Evolutionary conservation across 257 asterid genomes (phyloP), one percentile per base, ranked within the genome.

Genomic region (Solanum habrochaites): DNA sequence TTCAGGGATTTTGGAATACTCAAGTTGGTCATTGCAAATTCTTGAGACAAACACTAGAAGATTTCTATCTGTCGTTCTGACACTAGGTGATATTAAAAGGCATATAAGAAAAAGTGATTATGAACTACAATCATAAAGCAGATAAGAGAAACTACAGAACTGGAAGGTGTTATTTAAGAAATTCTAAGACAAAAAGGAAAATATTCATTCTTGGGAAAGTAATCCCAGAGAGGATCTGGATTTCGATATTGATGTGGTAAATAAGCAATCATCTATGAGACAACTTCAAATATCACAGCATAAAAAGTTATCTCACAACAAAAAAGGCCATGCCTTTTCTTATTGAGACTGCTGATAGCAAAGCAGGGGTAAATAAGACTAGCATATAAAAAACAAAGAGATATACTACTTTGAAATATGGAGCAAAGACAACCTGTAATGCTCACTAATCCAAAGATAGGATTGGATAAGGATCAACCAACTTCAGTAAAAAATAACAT

Each of bases 401-500:
- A 42, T n/a, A 13, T 75, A 23, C 60, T 12, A n/a, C 11, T 37
- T 42, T 75, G 25, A 42, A 23, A 13, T n/a, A 40, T 42, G 60
- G n/a, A n/a, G 39, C 13, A 75, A 42, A 75, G 3, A 20, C 35
- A 75, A 75, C 83, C n/a, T 75, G 58, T 75, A 23, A 75, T n/a
- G 58, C 7, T 27, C 60, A 75, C 37, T 42, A 42, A 75, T 75
- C 52, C 35, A 72, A 25, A 49, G 13, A 31, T 62, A 66, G 16
- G 75, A 70, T 29, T 31, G 42, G 81, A 9, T 78, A 81, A 49
- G 78, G 62, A 45, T 70, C n/a, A 21, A 85, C 87, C 62, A 72
- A 83, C 11, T 67, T 25, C 25, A 42, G 64, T n/a, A 67, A 18
- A n/a, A 62, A 83, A 88, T 20, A 77, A 74, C 92, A 86, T 95